Conservation (phyloP, 2,329 filamentous ascomycete genomes). For the Colletotrichum ledebouriae region DNA sequence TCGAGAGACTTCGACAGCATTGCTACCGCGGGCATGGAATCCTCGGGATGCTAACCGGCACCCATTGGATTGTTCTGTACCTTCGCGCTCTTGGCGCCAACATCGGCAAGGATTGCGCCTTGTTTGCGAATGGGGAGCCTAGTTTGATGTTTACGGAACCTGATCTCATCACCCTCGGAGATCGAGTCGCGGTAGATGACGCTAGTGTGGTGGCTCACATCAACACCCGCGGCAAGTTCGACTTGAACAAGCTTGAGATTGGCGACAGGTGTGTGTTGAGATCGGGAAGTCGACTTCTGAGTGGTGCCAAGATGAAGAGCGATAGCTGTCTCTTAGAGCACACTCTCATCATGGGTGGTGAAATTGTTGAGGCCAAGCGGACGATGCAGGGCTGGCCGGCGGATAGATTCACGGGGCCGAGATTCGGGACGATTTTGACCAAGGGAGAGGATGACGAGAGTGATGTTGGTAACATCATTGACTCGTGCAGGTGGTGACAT, state of each 20-base stretch:
- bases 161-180: slow-evolving; percentile 66
- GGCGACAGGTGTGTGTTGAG: slow-evolving; percentile 66
- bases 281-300: slow-evolving; percentile 64
- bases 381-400: slow-evolving; percentile 70
- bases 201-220: slow-evolving; percentile 69
- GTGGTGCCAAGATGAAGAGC: slow-evolving; percentile 65
- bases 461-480: background rate
- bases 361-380: slow-evolving; percentile 63
- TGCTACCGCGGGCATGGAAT: slow-evolving; percentile 66
- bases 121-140: slow-evolving; percentile 67
- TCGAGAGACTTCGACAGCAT: slow-evolving; percentile 63
- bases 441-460: background rate
- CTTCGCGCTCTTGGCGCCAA: slow-evolving; percentile 66
- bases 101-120: slow-evolving; percentile 67
- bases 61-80: slow-evolving; percentile 65
- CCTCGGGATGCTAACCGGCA: slow-evolving; percentile 66
- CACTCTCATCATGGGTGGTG: slow-evolving; percentile 69
- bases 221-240: slow-evolving; percentile 69
- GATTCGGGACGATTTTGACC: background rate
- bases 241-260: slow-evolving; percentile 64
- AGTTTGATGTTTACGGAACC: slow-evolving; percentile 70
- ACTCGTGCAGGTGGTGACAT: background rate
- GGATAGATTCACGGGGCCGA: slow-evolving; percentile 51
- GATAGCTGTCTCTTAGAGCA: slow-evolving; percentile 69
- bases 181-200: slow-evolving; percentile 67